Evolutionary conservation across 768 basidiomycete species (phyloP).

Genomic region (Lentinula edodes): DNA sequence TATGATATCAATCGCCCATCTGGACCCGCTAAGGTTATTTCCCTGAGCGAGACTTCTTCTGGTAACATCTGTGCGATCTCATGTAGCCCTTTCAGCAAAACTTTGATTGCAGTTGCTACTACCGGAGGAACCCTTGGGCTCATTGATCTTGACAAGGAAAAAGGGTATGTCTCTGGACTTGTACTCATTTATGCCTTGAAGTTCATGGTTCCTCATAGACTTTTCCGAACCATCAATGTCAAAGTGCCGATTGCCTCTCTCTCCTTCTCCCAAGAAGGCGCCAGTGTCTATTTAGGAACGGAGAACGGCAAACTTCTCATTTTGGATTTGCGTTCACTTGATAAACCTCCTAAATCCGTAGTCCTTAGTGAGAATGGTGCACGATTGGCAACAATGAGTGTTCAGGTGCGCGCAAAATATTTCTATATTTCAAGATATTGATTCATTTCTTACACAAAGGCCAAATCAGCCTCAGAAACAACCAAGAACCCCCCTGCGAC

Average conservation of each 20-base stretch:
- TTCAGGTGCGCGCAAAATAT: slow-evolving; percentile 41
- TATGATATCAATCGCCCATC: slow-evolving; percentile 61
- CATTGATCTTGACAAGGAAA: slow-evolving; percentile 72
- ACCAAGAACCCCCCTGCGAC: slow-evolving; percentile 11
- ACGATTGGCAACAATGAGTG: slow-evolving; percentile 46
- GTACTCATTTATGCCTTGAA: background rate
- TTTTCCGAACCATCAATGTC: slow-evolving; percentile 53
- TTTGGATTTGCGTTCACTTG: slow-evolving; percentile 58
- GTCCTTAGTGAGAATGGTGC: slow-evolving; percentile 40
- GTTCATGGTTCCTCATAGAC: slow-evolving; percentile 26
- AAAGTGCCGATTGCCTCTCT: slow-evolving; percentile 53
- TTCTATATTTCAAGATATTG: background rate
- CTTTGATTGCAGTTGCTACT: slow-evolving; percentile 55
- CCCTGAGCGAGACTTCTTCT: slow-evolving; percentile 34
- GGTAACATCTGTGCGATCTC: slow-evolving; percentile 53
- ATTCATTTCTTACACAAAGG: background rate
- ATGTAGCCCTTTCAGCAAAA: slow-evolving; percentile 75
- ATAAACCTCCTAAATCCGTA: slow-evolving; percentile 56
- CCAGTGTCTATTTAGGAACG: slow-evolving; percentile 60
- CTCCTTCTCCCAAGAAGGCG: slow-evolving; percentile 66
- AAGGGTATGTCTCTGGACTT: slow-evolving; percentile 39
- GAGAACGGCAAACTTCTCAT: slow-evolving; percentile 57
- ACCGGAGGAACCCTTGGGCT: slow-evolving; percentile 49
- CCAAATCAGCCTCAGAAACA: background rate
- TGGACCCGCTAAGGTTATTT: slow-evolving; percentile 46